Conservation (phyloP, 2,329 filamentous ascomycete genomes). For the Alternaria atra region DNA sequence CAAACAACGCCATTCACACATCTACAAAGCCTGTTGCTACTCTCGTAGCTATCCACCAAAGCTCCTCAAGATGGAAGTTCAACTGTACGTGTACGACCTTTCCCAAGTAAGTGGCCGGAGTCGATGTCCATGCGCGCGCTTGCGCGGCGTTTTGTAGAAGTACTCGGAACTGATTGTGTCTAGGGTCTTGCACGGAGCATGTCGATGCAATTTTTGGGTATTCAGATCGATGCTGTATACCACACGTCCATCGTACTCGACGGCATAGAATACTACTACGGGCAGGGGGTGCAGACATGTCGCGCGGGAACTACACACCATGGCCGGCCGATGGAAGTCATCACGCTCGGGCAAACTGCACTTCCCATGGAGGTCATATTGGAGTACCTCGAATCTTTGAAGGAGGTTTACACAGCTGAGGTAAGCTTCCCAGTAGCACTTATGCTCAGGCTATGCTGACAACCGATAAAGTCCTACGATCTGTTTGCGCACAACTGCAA, state of each 20-base stretch:
- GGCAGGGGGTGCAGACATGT: conserved; percentile 84
- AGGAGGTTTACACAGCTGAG: conserved; percentile 81
- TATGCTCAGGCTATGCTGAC: neutral
- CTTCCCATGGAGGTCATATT: conserved; percentile 82
- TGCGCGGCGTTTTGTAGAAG: neutral
- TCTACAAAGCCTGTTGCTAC: neutral
- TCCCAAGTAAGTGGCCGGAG: conserved; percentile 47
- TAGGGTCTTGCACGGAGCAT: conserved; percentile 65
- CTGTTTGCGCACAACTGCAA: conserved; percentile 90
- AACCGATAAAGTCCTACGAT: conserved; percentile 35
- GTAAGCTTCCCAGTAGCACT: conserved; percentile 51
- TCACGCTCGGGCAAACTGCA: conserved; percentile 78
- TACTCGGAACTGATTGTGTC: conserved; percentile 3
- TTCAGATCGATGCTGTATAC: conserved; percentile 89
- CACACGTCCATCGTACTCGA: conserved; percentile 90
- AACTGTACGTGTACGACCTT: conserved; percentile 63
- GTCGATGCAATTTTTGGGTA: conserved; percentile 68
- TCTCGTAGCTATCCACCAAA: neutral
- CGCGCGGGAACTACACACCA: conserved; percentile 85
- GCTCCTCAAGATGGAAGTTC: conserved; percentile 55
- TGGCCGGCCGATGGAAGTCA: conserved; percentile 79
- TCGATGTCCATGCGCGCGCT: neutral
- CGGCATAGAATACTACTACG: conserved; percentile 90
- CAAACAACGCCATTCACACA: neutral
- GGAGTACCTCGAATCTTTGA: conserved; percentile 87